Evolutionary conservation across 305 asterid genomes (phyloP).

Genomic region (Fraxinus albicans): DNA sequence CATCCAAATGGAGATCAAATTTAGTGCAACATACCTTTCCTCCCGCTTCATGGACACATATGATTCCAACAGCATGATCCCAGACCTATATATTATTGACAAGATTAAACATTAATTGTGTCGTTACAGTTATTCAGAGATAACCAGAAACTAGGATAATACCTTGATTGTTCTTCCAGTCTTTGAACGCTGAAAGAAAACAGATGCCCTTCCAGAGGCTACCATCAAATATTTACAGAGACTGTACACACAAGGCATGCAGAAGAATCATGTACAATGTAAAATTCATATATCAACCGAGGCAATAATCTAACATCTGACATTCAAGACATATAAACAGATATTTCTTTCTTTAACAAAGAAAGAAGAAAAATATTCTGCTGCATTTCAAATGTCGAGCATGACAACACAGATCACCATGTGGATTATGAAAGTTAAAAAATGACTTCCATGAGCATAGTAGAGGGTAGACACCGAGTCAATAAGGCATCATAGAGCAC

Average conservation of each 20-base stretch:
- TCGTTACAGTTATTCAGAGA: slow-evolving; percentile 22
- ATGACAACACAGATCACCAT: not conserved
- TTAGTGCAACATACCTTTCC: slow-evolving; percentile 60
- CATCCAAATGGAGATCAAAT: slow-evolving; percentile 3
- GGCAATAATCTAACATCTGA: not conserved
- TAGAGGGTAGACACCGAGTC: not conserved
- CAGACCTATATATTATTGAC: slow-evolving; percentile 58
- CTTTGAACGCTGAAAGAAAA: slow-evolving; percentile 57
- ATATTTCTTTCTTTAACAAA: not conserved
- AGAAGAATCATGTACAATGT: not conserved
- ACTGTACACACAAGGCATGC: slow-evolving; percentile 29
- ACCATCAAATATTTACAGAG: slow-evolving; percentile 79
- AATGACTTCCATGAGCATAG: not conserved
- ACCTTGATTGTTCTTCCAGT: slow-evolving; percentile 58
- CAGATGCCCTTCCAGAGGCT: slow-evolving; percentile 87
- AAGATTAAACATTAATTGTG: slow-evolving; percentile 29
- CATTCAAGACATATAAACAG: not conserved
- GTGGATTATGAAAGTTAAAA: not conserved
- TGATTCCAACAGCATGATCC: slow-evolving; percentile 93
- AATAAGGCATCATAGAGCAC: not conserved
- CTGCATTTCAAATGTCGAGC: not conserved
- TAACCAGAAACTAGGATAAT: slow-evolving; percentile 6
- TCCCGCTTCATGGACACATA: slow-evolving; percentile 88
- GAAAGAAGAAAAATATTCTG: not conserved
- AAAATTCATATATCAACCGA: not conserved